These are phyloP conservation scores for Schwanniomyces etchellsii DNA, from an alignment of 1,139 yeast species.

Conservation along the genomic window DNA sequence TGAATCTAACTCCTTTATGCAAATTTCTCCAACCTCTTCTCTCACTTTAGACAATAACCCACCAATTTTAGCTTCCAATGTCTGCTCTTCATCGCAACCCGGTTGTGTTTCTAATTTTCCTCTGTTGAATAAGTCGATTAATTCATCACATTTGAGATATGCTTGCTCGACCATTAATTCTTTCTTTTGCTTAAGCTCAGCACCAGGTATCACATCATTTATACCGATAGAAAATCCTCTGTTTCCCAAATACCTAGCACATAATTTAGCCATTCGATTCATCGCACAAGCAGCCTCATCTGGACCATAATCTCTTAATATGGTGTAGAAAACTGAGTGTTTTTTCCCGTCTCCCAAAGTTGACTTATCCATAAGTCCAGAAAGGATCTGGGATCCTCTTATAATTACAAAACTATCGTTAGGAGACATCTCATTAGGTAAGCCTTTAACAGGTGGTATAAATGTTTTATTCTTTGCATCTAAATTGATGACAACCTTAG, in stretches of 20 bases:
- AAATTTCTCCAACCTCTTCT: conserved; percentile 98
- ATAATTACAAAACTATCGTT: conserved; percentile 93
- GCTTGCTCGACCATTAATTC: conserved; percentile 90
- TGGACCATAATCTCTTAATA: conserved; percentile 91
- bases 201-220: conserved; percentile 94
- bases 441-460: conserved; percentile 58
- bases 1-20: conserved; percentile 84
- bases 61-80: conserved; percentile 95
- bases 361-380: conserved; percentile 97
- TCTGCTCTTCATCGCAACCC: conserved; percentile 98
- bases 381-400: conserved; percentile 80
- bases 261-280: conserved; percentile 97
- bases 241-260: conserved; percentile 92
- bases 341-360: conserved; percentile 97
- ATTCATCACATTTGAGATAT: conserved; percentile 85
- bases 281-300: conserved; percentile 92
- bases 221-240: conserved; percentile 97
- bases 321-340: conserved; percentile 93
- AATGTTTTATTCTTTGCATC: conserved; percentile 94
- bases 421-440: conserved; percentile 93
- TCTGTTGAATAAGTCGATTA: conserved; percentile 70
- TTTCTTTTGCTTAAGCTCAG: conserved; percentile 67
- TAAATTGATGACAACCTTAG: conserved; percentile 80
- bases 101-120: conserved; percentile 98
- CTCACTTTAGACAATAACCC: conserved; percentile 94